phyloP scores from a whole-genome alignment of 1,284 basidiomycete species.

The Pyrrhoderma lamaoense region DNA sequence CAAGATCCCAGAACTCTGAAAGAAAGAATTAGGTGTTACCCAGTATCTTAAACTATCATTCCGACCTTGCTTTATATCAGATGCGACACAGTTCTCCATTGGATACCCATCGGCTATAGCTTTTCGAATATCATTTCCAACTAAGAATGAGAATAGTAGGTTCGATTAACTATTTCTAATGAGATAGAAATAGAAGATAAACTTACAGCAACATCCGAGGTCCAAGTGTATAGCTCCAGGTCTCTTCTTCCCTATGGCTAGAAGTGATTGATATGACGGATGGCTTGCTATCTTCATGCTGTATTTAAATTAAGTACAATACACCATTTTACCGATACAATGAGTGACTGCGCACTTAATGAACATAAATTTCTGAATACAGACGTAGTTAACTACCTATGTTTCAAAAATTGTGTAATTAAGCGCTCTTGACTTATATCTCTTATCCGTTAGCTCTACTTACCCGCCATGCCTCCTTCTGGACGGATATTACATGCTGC shows the following conservation, averaged over 20 bases:
- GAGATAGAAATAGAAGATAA: slow-evolving; percentile 8
- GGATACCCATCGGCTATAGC: slow-evolving; percentile 25
- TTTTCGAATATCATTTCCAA: slow-evolving; percentile 25
- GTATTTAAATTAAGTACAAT: background rate
- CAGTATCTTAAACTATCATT: background rate
- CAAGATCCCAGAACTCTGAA: slow-evolving; percentile 29
- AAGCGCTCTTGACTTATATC: too few relatives aligned
- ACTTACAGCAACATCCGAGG: slow-evolving; percentile 29
- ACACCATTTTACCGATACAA: background rate
- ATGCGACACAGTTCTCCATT: slow-evolving; percentile 21
- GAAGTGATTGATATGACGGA: slow-evolving; percentile 22
- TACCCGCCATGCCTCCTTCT: slow-evolving; percentile 16
- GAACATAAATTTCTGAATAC: slow-evolving; percentile 16
- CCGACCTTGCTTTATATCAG: slow-evolving; percentile 23
- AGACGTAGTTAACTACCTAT: slow-evolving; percentile 17
- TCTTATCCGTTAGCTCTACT: too few relatives aligned
- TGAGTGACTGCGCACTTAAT: slow-evolving; percentile 1
- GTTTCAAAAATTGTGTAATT: background rate
- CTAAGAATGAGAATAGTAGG: too few relatives aligned
- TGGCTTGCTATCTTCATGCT: slow-evolving; percentile 21
- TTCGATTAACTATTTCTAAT: too few relatives aligned
- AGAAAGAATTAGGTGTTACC: background rate
- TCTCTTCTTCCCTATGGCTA: slow-evolving; percentile 25
- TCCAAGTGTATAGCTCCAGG: slow-evolving; percentile 25
- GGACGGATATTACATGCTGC: slow-evolving; percentile 37